Conservation (phyloP, 179 eudicot species). For the Sideroxylon spinosum region DNA sequence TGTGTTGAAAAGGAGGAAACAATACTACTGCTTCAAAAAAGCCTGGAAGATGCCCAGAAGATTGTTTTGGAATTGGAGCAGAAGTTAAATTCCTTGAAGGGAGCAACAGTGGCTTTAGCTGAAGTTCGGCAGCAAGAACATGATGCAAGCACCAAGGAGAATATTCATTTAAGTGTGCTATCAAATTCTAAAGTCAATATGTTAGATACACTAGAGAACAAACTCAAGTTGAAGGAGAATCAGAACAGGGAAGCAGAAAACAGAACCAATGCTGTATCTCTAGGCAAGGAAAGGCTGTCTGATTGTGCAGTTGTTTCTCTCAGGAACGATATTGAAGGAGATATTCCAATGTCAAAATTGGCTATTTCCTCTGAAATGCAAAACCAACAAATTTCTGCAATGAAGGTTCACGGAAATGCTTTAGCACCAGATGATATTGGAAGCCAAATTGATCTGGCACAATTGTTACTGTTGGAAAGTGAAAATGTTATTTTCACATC, state of each 20-base stretch:
- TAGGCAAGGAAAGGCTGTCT: slow-evolving; percentile 12
- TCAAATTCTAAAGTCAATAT: slow-evolving; percentile 14
- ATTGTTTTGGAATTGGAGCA: slow-evolving; percentile 42
- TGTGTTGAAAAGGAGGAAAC: slow-evolving; percentile 57
- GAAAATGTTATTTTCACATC: slow-evolving; percentile 16
- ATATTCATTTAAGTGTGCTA: slow-evolving; percentile 11
- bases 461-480: slow-evolving; percentile 20
- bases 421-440: slow-evolving; percentile 14
- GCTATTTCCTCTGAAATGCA: slow-evolving; percentile 6
- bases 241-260: slow-evolving; percentile 20
- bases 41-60: slow-evolving; percentile 51
- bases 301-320: slow-evolving; percentile 4
- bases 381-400: slow-evolving; percentile 11
- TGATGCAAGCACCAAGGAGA: slow-evolving; percentile 20
- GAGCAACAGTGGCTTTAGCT: slow-evolving; percentile 52
- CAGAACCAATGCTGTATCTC: slow-evolving; percentile 10
- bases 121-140: slow-evolving; percentile 34
- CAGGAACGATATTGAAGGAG: slow-evolving; percentile 9
- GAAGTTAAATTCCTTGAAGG: slow-evolving; percentile 46
- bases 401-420: slow-evolving; percentile 18
- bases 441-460: slow-evolving; percentile 21
- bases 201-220: slow-evolving; percentile 10
- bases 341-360: slow-evolving; percentile 12
- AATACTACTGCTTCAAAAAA: slow-evolving; percentile 41
- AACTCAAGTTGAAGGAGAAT: slow-evolving; percentile 18